These are phyloP conservation scores for Panicum hallii DNA, from an alignment of 202 grass and related monocot genomes.

Conservation along the genomic window DNA sequence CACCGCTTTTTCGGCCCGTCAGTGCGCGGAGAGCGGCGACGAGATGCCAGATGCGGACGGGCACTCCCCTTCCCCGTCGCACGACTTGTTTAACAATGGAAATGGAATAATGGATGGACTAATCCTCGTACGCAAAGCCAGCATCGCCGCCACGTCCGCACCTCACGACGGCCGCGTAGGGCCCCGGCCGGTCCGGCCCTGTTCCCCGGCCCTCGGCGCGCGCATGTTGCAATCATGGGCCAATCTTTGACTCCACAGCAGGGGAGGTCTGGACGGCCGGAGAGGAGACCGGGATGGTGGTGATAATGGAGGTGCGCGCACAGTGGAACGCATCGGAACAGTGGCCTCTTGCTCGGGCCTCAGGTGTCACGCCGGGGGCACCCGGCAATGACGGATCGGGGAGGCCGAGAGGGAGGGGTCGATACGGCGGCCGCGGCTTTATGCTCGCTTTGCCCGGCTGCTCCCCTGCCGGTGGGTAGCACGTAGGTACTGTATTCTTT, in stretches of 20 bases:
- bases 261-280: too few species aligned
- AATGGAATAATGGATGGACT: background rate
- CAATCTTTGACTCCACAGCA: constrained; percentile 27
- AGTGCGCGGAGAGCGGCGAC: constrained; percentile 16
- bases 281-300: background rate
- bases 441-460: constrained; percentile 1
- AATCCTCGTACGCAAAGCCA: background rate
- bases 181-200: background rate
- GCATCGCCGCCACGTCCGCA: background rate
- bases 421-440: background rate
- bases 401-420: background rate
- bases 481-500: background rate
- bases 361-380: background rate
- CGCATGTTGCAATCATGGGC: background rate
- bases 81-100: background rate
- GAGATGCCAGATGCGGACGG: constrained; percentile 10
- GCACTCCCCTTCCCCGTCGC: too few species aligned
- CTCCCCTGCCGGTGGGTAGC: constrained; percentile 21
- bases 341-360: background rate
- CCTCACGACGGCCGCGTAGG: background rate
- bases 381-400: background rate
- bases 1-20: constrained; percentile 17
- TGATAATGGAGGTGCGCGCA: background rate
- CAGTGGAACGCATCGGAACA: constrained; percentile 5
- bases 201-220: too few species aligned